phyloP scores from a whole-genome alignment of 768 basidiomycete genomes.

The Boletellus sp. region DNA sequence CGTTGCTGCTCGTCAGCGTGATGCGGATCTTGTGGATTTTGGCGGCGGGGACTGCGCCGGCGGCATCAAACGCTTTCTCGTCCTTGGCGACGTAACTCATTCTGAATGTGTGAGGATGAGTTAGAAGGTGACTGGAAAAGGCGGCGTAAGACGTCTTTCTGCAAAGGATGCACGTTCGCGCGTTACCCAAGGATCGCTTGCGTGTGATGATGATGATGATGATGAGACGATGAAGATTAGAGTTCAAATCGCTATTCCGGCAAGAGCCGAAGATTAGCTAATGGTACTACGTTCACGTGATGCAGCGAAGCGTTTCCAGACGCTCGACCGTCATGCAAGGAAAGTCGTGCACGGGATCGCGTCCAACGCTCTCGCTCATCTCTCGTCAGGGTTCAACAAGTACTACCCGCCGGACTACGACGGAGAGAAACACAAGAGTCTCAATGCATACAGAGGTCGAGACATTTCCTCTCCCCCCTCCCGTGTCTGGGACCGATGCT shows the following conservation, averaged over 20 bases:
- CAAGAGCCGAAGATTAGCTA: constrained; percentile 14
- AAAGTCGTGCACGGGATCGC: constrained; percentile 16
- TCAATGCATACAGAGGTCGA: constrained; percentile 69
- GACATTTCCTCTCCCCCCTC: too few relatives aligned
- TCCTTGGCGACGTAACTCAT: constrained; percentile 99
- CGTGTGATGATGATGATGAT: too few relatives aligned
- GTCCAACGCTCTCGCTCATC: constrained; percentile 4
- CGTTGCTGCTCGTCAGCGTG: constrained; percentile 96
- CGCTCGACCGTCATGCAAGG: constrained; percentile 39
- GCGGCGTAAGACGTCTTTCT: background rate
- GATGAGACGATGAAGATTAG: constrained; percentile 32
- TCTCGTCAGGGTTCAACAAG: constrained; percentile 60
- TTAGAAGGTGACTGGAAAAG: constrained; percentile 71
- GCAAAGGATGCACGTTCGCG: background rate
- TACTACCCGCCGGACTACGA: constrained; percentile 80
- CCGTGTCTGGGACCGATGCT: background rate
- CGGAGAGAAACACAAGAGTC: constrained; percentile 63
- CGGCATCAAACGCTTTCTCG: constrained; percentile 96
- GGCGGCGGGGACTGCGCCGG: constrained; percentile 80
- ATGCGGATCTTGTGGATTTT: constrained; percentile 99
- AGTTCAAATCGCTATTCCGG: constrained; percentile 24
- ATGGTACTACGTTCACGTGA: constrained; percentile 2
- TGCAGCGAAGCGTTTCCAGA: background rate
- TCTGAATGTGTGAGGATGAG: constrained; percentile 52
- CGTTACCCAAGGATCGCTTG: constrained; percentile 26